phyloP scores from a whole-genome alignment of 306 rosid genomes.

The Bauhinia variegata region DNA sequence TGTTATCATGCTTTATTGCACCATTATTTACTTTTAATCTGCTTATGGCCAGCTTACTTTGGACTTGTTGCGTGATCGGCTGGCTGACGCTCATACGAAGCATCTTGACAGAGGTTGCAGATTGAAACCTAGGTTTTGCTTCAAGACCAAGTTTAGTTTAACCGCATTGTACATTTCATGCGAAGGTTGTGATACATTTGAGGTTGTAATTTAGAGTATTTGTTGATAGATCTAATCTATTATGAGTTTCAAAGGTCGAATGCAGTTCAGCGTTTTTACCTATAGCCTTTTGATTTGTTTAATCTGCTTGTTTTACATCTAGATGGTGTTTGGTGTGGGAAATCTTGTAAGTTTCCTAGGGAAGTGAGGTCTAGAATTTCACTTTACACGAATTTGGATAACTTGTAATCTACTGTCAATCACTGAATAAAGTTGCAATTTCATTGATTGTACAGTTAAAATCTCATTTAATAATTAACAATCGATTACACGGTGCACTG shows the following conservation, averaged over 20 bases:
- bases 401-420: no score
- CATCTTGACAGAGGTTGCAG: slow-evolving; percentile 80
- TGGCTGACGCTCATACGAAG: slow-evolving; percentile 68
- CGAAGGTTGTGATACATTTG: slow-evolving; percentile 68
- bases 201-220: slow-evolving; percentile 61
- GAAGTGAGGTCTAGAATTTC: no score
- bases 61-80: slow-evolving; percentile 63
- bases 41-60: slow-evolving; percentile 57
- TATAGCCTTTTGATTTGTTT: neutral
- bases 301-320: neutral
- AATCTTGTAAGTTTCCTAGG: no score
- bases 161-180: slow-evolving; percentile 78
- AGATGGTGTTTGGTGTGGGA: no score
- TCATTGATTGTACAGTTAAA: no score
- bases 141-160: slow-evolving; percentile 66
- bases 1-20: neutral
- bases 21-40: neutral
- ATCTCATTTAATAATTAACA: no score
- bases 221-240: neutral
- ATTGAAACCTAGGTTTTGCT: slow-evolving; percentile 67
- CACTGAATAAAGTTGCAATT: no score
- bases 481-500: no score
- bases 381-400: no score
- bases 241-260: neutral
- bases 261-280: neutral